Conservation (phyloP, 306 rosid genomes). For the Echinosophora koreensis region DNA sequence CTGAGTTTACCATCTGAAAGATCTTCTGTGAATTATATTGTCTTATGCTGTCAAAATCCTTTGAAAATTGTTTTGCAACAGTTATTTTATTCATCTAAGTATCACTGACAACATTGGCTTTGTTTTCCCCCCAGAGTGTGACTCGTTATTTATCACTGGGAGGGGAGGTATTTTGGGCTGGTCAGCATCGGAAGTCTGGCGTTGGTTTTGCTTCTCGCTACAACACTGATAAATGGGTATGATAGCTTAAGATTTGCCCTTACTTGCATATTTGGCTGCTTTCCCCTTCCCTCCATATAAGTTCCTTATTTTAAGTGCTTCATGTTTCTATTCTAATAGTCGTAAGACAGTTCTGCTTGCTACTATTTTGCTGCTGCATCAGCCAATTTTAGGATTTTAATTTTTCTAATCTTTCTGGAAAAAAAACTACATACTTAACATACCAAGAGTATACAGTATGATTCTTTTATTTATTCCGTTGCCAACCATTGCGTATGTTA, state of each 20-base stretch:
- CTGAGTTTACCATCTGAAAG: background rate
- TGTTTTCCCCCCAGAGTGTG: slow-evolving; percentile 69
- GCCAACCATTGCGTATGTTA: slow-evolving; percentile 2
- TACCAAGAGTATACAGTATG: slow-evolving; percentile 9
- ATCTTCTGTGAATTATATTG: background rate
- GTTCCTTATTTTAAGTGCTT: background rate
- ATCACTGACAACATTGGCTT: slow-evolving; percentile 33
- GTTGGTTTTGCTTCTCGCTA: slow-evolving; percentile 94
- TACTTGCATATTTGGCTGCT: slow-evolving; percentile 2
- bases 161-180: slow-evolving; percentile 99
- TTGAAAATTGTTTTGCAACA: background rate
- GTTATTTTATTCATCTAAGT: slow-evolving; percentile 2
- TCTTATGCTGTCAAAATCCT: background rate
- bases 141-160: slow-evolving; percentile 84
- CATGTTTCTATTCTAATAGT: slow-evolving; percentile 6
- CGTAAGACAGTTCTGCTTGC: background rate
- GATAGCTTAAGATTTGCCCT: slow-evolving; percentile 16
- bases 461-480: slow-evolving; percentile 20
- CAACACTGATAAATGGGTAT: slow-evolving; percentile 93
- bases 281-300: background rate
- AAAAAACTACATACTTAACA: slow-evolving; percentile 7
- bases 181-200: slow-evolving; percentile 98
- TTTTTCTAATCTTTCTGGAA: slow-evolving; percentile 17
- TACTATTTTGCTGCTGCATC: slow-evolving; percentile 9
- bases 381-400: slow-evolving; percentile 22